Conservation (phyloP, 306 rosid genomes). For the Prosopis cineraria region DNA sequence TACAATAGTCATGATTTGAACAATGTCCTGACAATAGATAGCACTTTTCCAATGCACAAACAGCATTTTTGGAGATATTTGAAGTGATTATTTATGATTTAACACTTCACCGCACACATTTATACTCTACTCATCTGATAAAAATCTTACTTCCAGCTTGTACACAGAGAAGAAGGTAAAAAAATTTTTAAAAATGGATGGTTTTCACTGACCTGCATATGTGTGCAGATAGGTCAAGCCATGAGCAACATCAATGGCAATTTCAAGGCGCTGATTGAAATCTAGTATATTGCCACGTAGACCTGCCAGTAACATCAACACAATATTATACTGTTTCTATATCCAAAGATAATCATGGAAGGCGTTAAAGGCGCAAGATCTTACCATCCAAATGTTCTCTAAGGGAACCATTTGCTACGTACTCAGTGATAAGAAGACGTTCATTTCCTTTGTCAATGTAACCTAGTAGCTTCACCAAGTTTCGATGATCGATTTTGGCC, state of each 20-base stretch:
- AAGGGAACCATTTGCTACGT: slow-evolving; percentile 84
- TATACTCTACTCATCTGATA: slow-evolving; percentile 11
- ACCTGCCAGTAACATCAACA: slow-evolving; percentile 56
- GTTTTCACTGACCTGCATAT: slow-evolving; percentile 74
- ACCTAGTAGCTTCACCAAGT: slow-evolving; percentile 89
- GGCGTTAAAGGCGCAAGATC: slow-evolving; percentile 33
- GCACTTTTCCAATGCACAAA: slow-evolving; percentile 14
- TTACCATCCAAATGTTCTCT: slow-evolving; percentile 98
- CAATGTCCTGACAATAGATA: slow-evolving; percentile 9
- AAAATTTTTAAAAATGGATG: slow-evolving; percentile 22
- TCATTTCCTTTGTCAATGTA: slow-evolving; percentile 83
- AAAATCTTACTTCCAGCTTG: slow-evolving; percentile 16
- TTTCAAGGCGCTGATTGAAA: slow-evolving; percentile 95
- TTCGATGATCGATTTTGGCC: slow-evolving; percentile 94
- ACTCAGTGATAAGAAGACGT: slow-evolving; percentile 87
- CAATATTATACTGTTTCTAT: slow-evolving; percentile 16
- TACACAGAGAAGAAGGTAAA: slow-evolving; percentile 37
- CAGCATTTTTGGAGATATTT: neutral
- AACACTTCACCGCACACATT: slow-evolving; percentile 24
- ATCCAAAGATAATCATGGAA: slow-evolving; percentile 27
- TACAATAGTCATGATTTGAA: slow-evolving; percentile 11
- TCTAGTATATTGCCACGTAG: slow-evolving; percentile 73
- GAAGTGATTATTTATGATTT: slow-evolving; percentile 8
- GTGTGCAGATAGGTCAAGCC: slow-evolving; percentile 89
- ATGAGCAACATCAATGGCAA: slow-evolving; percentile 97